Evolutionary conservation across 164 flowering plant species (phyloP), one percentile per base, ranked within the genome.

Genomic region (Vitis rupestris): DNA sequence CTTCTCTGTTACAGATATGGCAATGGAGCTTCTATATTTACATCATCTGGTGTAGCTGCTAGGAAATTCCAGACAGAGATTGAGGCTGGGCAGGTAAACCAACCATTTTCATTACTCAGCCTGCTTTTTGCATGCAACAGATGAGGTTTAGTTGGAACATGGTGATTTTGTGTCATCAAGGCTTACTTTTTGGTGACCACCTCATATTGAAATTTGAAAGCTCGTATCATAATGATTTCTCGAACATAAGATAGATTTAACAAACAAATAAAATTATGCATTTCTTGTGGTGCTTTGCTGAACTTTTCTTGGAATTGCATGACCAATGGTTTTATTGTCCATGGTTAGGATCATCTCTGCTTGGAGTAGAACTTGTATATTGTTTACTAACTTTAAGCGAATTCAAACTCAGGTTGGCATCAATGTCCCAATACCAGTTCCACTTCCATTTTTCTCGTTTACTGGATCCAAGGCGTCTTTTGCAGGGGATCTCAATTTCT

Each of bases 401-500:
- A 9, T 57, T 58, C 9, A 8, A 13, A 27, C 68, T 57, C 72
- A 89, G 91, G 87, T 89, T 72, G 94, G 91, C 63, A 86, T 89
- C 70, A 87, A 89, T 69, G 91, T 89, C 56, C 91, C 94, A 1
- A 86, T 89, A 61, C 90, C 94, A n/a, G 90, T 84, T 56, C 91
- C 94, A 4, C 71, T 89, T 70, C 91, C 94, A n/a, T 87, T 89
- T 68, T 89, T 86, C 87, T 84, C 94, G 27, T 89, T 89, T 53
- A 86, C 91, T 4, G 94, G 94, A 70, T 77, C 80, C 74, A 86
- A 86, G 83, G 91, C 94, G 55, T 89, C 94, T 10, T 89, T 89
- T 60, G 91, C 91, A 0, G 94, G 90, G 10, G 90, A 87, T 67
- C 85, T 86, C 19, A 87, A 89, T 61, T 89, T 87, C 80, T 84